These are phyloP conservation scores for Avena atlantica DNA, from an alignment of 176 grass and related monocot genomes.

Conservation along the genomic window DNA sequence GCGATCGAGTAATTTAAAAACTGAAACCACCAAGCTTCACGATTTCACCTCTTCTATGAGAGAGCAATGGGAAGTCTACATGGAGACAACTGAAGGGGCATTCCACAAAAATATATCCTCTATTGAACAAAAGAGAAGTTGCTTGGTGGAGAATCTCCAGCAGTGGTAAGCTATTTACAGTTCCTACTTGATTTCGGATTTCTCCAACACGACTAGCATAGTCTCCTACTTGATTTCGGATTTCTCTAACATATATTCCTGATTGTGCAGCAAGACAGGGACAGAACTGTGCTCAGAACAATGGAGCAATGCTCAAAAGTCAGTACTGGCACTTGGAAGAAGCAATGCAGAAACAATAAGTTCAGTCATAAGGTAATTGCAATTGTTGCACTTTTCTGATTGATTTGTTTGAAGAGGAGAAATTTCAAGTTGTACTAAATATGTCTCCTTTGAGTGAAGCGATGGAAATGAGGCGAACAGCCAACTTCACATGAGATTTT, in stretches of 20 bases:
- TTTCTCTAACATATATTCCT: slow-evolving; percentile 14
- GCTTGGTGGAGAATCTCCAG: slow-evolving; percentile 49
- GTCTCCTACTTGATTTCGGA: not conserved
- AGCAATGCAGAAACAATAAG: slow-evolving; percentile 43
- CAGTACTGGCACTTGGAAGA: slow-evolving; percentile 52
- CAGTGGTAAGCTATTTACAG: slow-evolving; percentile 52
- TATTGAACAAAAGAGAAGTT: slow-evolving; percentile 57
- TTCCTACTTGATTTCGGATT: slow-evolving; percentile 15
- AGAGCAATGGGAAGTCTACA: slow-evolving; percentile 70
- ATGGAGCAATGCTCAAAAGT: slow-evolving; percentile 68
- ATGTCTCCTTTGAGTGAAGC: slow-evolving; percentile 51
- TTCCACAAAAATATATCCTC: slow-evolving; percentile 57
- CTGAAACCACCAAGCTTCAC: slow-evolving; percentile 59
- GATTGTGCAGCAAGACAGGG: slow-evolving; percentile 56
- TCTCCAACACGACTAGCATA: not conserved
- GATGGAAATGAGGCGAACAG: slow-evolving; percentile 59
- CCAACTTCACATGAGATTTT: slow-evolving; percentile 52
- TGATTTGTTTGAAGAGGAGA: slow-evolving; percentile 28
- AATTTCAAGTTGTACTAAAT: slow-evolving; percentile 24
- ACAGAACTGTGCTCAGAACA: slow-evolving; percentile 56
- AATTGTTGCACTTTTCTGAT: not conserved
- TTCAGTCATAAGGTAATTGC: slow-evolving; percentile 69
- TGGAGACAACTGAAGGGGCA: slow-evolving; percentile 59
- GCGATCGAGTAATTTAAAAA: slow-evolving; percentile 53
- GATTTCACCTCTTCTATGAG: slow-evolving; percentile 64